phyloP scores from a whole-genome alignment of 2,329 filamentous ascomycete genomes.

The Scedosporium apiospermum region DNA sequence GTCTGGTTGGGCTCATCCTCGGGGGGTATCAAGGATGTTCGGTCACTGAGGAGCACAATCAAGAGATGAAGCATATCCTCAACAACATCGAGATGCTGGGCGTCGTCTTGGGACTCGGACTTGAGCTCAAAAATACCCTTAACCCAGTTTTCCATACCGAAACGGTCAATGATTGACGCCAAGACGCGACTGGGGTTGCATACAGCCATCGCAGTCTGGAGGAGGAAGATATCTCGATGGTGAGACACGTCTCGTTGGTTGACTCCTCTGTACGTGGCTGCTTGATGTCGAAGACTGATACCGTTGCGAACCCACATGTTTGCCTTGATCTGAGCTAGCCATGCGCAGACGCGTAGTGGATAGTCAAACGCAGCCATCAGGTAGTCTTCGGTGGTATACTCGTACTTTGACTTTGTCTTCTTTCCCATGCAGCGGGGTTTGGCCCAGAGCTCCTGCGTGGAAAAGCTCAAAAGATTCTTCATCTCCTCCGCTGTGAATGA shows the following conservation, averaged over 20 bases:
- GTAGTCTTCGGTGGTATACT: constrained; percentile 63
- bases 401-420: constrained; percentile 44
- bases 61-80: constrained; percentile 94
- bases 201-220: constrained; percentile 83
- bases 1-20: constrained; percentile 58
- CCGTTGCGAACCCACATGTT: constrained; percentile 98
- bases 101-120: constrained; percentile 69
- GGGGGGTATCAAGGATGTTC: constrained; percentile 64
- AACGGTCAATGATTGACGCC: constrained; percentile 84
- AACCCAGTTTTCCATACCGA: constrained; percentile 81
- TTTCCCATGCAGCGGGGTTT: constrained; percentile 53
- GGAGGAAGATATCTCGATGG: constrained; percentile 85
- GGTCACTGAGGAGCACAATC: constrained; percentile 82
- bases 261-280: constrained; percentile 84
- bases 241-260: constrained; percentile 85
- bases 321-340: constrained; percentile 96
- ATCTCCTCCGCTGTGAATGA: constrained; percentile 60
- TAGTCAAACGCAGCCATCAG: constrained; percentile 86
- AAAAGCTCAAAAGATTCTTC: constrained; percentile 60
- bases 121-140: constrained; percentile 69
- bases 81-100: constrained; percentile 81
- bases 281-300: constrained; percentile 90
- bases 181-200: constrained; percentile 77
- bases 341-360: constrained; percentile 85
- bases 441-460: constrained; percentile 58